phyloP scores from a whole-genome alignment of 106 monocot species.

The Dendrobium catenatum region DNA sequence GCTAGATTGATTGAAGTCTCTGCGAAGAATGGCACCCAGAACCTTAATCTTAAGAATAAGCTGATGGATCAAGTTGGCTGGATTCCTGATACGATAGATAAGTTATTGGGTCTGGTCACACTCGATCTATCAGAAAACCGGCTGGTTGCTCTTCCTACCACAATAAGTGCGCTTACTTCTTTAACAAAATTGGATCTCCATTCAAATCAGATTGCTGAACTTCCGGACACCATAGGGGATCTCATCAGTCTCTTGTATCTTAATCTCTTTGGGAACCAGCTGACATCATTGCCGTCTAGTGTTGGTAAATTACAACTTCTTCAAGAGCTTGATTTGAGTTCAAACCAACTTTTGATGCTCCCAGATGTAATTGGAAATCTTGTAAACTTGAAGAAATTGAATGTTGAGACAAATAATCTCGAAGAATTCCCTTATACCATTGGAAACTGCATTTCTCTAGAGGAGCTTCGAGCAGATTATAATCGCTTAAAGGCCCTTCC shows the following conservation, averaged over 20 bases:
- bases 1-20: constrained; percentile 33
- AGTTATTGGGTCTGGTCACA: constrained; percentile 22
- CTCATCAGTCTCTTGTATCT: constrained; percentile 24
- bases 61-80: constrained; percentile 40
- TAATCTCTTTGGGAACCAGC: constrained; percentile 29
- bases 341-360: constrained; percentile 21
- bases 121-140: constrained; percentile 45
- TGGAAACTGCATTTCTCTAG: constrained; percentile 26
- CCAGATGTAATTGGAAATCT: constrained; percentile 34
- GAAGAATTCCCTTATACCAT: constrained; percentile 51
- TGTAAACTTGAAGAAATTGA: constrained; percentile 31
- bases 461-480: constrained; percentile 42
- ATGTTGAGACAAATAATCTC: constrained; percentile 36
- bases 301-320: constrained; percentile 31
- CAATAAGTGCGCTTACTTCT: constrained; percentile 28
- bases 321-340: constrained; percentile 48
- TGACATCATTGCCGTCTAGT: constrained; percentile 30
- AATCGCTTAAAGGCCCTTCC: constrained; percentile 41
- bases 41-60: constrained; percentile 37
- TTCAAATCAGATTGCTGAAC: constrained; percentile 32
- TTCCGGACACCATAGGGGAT: constrained; percentile 40
- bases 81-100: constrained; percentile 49
- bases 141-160: constrained; percentile 29
- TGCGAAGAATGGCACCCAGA: constrained; percentile 31
- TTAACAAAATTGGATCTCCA: constrained; percentile 34